These are phyloP conservation scores for Lophiotrema nucula DNA, from an alignment of 495 filamentous ascomycete genomes.

Conservation along the genomic window DNA sequence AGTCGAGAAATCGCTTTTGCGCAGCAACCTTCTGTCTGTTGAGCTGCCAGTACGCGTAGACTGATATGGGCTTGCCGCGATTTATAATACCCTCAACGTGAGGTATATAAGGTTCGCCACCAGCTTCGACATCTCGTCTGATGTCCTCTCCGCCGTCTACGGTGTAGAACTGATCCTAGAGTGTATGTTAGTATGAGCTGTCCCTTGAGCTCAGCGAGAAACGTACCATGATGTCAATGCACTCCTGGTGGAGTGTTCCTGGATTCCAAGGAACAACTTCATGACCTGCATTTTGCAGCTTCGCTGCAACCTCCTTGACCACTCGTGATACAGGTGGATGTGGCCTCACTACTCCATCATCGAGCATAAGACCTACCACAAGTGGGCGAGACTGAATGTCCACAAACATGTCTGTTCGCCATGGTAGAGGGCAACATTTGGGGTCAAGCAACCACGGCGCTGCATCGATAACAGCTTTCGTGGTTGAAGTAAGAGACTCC, in stretches of 20 bases:
- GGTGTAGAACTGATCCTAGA: conserved; percentile 46
- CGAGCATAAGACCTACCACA: conserved; percentile 49
- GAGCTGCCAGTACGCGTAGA: conserved; percentile 58
- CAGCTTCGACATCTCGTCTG: conserved; percentile 46
- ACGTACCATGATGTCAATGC: conserved; percentile 50
- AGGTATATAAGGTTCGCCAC: conserved; percentile 56
- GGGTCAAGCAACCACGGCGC: conserved; percentile 51
- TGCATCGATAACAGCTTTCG: conserved; percentile 45
- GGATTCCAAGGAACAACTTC: conserved; percentile 50
- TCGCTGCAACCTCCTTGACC: conserved; percentile 41
- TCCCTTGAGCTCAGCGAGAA: neutral
- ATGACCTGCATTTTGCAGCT: conserved; percentile 46
- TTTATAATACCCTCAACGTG: conserved; percentile 46
- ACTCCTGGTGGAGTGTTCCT: conserved; percentile 45
- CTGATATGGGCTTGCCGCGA: conserved; percentile 47
- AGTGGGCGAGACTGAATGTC: conserved; percentile 46
- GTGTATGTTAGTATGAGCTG: neutral
- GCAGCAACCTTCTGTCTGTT: conserved; percentile 51
- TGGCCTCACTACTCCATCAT: conserved; percentile 52
- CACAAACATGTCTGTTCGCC: conserved; percentile 45
- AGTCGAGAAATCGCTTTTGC: conserved; percentile 57
- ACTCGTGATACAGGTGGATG: conserved; percentile 47
- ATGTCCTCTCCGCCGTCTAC: conserved; percentile 59
- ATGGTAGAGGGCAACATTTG: conserved; percentile 48
- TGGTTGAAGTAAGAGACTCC: conserved; percentile 36